Base-by-base conservation (phyloP, 345 rosid genomes). In the Moricandia moricandioides region DNA sequence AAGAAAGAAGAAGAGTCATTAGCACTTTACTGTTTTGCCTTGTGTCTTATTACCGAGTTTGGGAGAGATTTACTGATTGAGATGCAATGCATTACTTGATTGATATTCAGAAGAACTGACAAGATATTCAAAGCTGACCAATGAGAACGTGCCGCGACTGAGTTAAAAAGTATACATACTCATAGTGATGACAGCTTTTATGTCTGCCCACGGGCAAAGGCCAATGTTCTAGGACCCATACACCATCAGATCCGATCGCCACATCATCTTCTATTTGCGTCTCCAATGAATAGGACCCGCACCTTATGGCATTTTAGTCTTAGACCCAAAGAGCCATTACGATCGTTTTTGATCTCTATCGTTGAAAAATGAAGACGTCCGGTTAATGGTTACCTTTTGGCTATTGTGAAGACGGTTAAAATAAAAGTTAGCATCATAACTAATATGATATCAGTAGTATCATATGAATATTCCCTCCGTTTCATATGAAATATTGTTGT, bases 161-260 rank as follows among this genome's bases (percentile, higher is more conserved):
- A 16, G 40, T 14, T 14, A 21, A 62, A 52, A 72, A 62, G 57
- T 30, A 52, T 57, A 47, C 21, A 61, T 57, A 45, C 21, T 43
- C 61, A 35, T 76, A n/a, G 75, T 54, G 75, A 43, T 77, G 81
- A 77, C 76, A 71, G 81, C 81, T 71, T 71, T 77, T 34, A 77
- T 77, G 76, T 71, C 68, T 77, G 81, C 77, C 76, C 81, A 77
- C 80, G 80, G 72, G 76, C 76, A 77, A 65, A 77, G 1, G 67
- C 76, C 72, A 47, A 34, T 77, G 76, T 71, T 29, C 5, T 57
- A n/a, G 71, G 76, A 35, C 81, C 80, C 67, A 58, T 65, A 13
- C 39, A 49, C 68, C 72, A 65, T 71, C 62, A 70, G 71, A 77
- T 77, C 76, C 45, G 67, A 77, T 77, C 62, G 62, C 80, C 80